Base-by-base conservation (phyloP, 176 grass and related monocot species). In the Cenchrus americanus region DNA sequence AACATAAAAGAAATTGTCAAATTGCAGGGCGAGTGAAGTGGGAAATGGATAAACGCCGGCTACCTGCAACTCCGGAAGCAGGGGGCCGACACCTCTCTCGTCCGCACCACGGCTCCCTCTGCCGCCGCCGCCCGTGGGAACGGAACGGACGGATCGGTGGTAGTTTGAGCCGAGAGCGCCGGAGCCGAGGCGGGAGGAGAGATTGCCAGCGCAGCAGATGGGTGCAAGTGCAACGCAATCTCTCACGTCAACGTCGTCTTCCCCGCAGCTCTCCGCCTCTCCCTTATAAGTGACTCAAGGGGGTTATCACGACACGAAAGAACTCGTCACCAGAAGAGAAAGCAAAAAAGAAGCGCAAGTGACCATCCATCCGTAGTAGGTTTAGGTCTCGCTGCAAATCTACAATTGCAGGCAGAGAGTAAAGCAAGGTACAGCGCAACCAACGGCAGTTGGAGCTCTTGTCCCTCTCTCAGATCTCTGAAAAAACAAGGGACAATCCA, bases 1-100 rank as follows among this genome's bases (percentile, higher is more conserved):
- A 37, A 37, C 34, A 37, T 0, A 9, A 8, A 2, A 22, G 7
- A 60, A 60, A n/a, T 3, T 26, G n/a, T n/a, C n/a, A n/a, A n/a
- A 21, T 21, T 21, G 15, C 60, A 46, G 43, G 10, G 76, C 18
- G 46, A 24, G 4, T 14, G n/a, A 8, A 7, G 8, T 44, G 42
- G 42, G 17, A 21, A 10, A 8, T 14, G 41, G 49, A 41, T 13
- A 27, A 54, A 4, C 3, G n/a, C 0, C 21, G 9, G 27, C 40
- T 80, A 80, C 78, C 78, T 80, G 78, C 26, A 7, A 34, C 62
- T 22, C 27, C 62, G 48, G 78, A 23, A 67, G 78, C 46, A 80
- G 54, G 5, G 53, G 62, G 27, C 27, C 27, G 46, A 8, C 74
- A 3, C 73, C 73, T 5, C 3, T 80, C 47, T 80, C 71, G 15